Conservation (phyloP, 2,329 filamentous ascomycete species). For the Diaporthe aspalathi region DNA sequence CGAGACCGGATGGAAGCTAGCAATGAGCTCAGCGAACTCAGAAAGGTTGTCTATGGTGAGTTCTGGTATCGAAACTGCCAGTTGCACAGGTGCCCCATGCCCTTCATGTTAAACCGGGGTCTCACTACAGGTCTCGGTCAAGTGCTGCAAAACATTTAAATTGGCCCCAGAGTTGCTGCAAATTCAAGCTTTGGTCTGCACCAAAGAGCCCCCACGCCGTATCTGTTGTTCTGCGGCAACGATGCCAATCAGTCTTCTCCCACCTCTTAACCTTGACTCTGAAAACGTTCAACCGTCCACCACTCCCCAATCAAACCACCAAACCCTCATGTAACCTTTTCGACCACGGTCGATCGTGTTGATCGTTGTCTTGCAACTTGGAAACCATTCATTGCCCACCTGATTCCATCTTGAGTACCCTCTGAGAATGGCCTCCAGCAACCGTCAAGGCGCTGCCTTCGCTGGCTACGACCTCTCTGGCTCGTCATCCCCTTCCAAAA, state of each 20-base stretch:
- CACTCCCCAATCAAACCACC: not conserved
- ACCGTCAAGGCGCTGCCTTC: not conserved
- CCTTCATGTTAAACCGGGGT: no score
- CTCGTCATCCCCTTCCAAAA: not conserved
- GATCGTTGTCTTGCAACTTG: no score
- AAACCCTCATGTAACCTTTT: not conserved
- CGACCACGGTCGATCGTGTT: not conserved
- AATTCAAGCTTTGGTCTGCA: not conserved
- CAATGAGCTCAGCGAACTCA: not conserved
- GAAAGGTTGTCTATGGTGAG: not conserved
- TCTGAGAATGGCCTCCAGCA: constrained; percentile 14
- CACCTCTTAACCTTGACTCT: not conserved
- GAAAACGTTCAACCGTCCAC: not conserved
- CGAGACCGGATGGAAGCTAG: not conserved
- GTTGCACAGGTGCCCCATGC: no score
- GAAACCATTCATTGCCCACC: not conserved
- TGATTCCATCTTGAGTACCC: not conserved
- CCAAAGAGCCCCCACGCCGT: no score
- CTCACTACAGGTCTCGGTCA: no score
- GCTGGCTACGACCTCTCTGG: not conserved
- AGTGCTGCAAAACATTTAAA: not conserved
- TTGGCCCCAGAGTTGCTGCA: no score
- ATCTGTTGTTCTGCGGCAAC: not conserved
- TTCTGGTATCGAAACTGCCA: not conserved
- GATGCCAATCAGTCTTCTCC: not conserved